Percentiles rank a stretch among this genome's conserved stretches.
phyloP scores from a whole-genome alignment of 2,329 filamentous ascomycete genomes.

The Aspergillus sp. region DNA sequence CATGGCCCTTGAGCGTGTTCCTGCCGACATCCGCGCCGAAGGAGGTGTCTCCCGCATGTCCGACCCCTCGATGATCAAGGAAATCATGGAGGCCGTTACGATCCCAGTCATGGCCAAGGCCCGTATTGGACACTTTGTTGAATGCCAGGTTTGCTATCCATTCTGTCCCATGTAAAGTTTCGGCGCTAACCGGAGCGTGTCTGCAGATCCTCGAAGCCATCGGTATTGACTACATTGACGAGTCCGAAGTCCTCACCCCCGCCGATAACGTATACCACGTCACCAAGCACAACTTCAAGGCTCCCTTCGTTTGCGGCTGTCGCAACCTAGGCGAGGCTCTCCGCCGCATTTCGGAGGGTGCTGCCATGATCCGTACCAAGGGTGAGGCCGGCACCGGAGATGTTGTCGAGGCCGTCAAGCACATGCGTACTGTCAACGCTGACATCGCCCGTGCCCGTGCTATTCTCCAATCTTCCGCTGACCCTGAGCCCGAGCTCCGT shows the following conservation, averaged over 20 bases:
- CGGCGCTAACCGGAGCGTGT: neutral
- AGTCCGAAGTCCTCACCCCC: conserved; percentile 94
- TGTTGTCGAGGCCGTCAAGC: conserved; percentile 91
- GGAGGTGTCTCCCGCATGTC: conserved; percentile 97
- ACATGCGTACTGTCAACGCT: conserved; percentile 86
- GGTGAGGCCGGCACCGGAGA: conserved; percentile 97
- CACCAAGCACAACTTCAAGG: conserved; percentile 77
- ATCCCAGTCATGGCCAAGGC: conserved; percentile 99
- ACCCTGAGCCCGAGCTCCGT: conserved; percentile 69
- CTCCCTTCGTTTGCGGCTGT: conserved; percentile 95
- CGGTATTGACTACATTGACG: conserved; percentile 96
- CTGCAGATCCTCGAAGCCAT: conserved; percentile 84
- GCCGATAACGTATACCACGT: conserved; percentile 91
- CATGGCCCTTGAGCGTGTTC: conserved; percentile 97
- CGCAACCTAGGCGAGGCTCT: conserved; percentile 91
- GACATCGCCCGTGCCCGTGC: conserved; percentile 73
- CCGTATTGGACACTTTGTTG: conserved; percentile 94
- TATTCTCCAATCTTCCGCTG: conserved; percentile 46
- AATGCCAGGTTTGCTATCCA: conserved; percentile 68
- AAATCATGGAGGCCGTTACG: conserved; percentile 91
- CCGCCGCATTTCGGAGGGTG: conserved; percentile 84
- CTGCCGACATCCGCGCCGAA: conserved; percentile 88
- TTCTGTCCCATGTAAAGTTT: too few species aligned
- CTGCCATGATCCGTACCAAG: conserved; percentile 98
- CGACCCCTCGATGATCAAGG: conserved; percentile 89